Evolutionary conservation across 148 eudicot species (phyloP).

Genomic region (Vaccinium macrocarpon): DNA sequence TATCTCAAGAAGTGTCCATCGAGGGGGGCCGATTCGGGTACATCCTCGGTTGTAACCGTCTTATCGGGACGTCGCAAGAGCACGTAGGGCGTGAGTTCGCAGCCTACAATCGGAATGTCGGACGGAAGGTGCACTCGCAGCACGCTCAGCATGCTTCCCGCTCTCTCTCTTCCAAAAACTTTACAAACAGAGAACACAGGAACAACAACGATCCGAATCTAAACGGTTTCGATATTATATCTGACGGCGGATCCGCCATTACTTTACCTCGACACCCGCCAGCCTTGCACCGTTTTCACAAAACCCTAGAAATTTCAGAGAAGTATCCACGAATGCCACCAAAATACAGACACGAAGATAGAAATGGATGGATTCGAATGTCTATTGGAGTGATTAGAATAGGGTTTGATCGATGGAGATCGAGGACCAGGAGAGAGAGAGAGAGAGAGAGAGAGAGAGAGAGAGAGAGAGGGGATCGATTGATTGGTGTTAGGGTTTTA

Average conservation of each 20-base stretch:
- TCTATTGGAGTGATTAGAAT: background rate
- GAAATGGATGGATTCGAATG: constrained; percentile 11
- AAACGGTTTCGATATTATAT: background rate
- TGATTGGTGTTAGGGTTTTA: constrained; percentile 59
- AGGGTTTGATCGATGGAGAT: constrained; percentile 25
- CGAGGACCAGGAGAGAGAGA: background rate
- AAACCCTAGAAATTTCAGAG: background rate
- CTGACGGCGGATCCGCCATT: constrained; percentile 76
- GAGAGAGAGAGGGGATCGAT: constrained; percentile 20
- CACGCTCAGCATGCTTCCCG: constrained; percentile 76
- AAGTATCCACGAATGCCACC: background rate
- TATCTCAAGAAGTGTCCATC: constrained; percentile 89
- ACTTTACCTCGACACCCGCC: constrained; percentile 57
- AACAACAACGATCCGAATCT: background rate
- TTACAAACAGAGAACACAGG: constrained; percentile 28
- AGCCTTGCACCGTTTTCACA: constrained; percentile 35
- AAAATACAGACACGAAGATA: background rate
- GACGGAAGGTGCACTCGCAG: constrained; percentile 89
- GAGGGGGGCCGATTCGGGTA: constrained; percentile 64
- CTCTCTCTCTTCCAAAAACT: constrained; percentile 23
- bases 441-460: constrained; percentile 13
- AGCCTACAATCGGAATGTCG: constrained; percentile 95
- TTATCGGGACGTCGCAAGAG: constrained; percentile 70
- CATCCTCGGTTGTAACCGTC: constrained; percentile 62
- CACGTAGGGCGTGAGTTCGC: constrained; percentile 92